Evolutionary conservation across 1,139 yeast genomes (phyloP), one percentile per base, ranked within the genome.

Genomic region (Saccharomyces hybrid): DNA sequence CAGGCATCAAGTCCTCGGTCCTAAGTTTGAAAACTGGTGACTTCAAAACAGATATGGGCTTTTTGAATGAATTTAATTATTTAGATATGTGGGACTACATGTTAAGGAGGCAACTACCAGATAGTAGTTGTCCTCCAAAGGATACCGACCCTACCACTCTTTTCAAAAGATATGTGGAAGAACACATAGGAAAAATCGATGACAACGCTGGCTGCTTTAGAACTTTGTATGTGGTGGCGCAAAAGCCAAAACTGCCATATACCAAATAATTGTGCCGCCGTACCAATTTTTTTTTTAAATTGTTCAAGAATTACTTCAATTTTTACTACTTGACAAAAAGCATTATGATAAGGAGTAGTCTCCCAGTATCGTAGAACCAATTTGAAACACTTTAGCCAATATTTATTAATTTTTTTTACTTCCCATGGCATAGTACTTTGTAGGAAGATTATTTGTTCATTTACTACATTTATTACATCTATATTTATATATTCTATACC

Each of bases 11-110:
- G 42, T 61, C 65, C 29, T 55, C 70, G 1, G 58, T 63, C 9
- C 29, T 68, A 20, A 62, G 62, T 50, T 53, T 66, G 25, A 64
- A 63, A 47, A 54, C 63, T 5, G 71, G 71, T 31, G 70, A 67
- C 53, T 51, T 65, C 6, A 53, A 58, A 13, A 60, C 60, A 14
- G 62, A 65, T 7, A 65, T 68, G 65, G 71, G 70, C 2, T 62
- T 61, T 54, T 48, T 65, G 20, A 59, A 63, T 55, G 71, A 68
- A 54, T 59, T 65, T 38, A 52, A 60, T 46, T 55, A 63, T 9
- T 53, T 64, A 42, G 55, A 59, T 49, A 54, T 57, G 32, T 64
- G 59, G 54, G 68, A 64, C 55, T 53, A 52, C 26, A 53, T 61
- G 2, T 52, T 61, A n/a, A 61, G 64, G 49, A 60, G 55, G 31